Conservation (phyloP, 2,329 filamentous ascomycete species). For the Decorospora gaudefroyi region DNA sequence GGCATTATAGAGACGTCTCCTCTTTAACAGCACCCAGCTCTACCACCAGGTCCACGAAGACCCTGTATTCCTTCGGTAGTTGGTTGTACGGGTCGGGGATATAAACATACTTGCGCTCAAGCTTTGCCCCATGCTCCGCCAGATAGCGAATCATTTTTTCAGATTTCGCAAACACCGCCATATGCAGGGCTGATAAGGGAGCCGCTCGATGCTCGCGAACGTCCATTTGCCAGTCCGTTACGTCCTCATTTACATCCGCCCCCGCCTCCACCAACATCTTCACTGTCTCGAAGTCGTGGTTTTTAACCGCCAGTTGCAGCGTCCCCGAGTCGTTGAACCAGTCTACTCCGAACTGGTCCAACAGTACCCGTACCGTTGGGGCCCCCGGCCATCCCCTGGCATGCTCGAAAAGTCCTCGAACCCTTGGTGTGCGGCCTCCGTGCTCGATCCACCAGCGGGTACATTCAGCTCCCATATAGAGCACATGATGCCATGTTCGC, state of each 20-base stretch:
- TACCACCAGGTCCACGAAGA: slow-evolving; percentile 1
- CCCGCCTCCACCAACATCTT: slow-evolving; percentile 12
- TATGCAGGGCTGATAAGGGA: slow-evolving; percentile 7
- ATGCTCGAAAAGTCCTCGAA: slow-evolving; percentile 5
- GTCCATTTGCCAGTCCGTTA: slow-evolving; percentile 8
- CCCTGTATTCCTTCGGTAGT: slow-evolving; percentile 2
- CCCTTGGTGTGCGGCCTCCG: slow-evolving; percentile 2
- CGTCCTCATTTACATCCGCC: slow-evolving; percentile 8
- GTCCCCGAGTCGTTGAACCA: slow-evolving; percentile 10
- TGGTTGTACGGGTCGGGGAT: slow-evolving; percentile 2
- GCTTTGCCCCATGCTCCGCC: slow-evolving; percentile 9
- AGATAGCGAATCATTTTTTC: slow-evolving; percentile 14
- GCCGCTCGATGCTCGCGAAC: slow-evolving; percentile 11
- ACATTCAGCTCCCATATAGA: slow-evolving; percentile 11
- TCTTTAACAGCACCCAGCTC: slow-evolving; percentile 12
- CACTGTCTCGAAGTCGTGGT: slow-evolving; percentile 12
- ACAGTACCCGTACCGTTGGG: slow-evolving; percentile 2
- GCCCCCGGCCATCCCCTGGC: slow-evolving; percentile 4
- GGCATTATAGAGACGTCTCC: background rate
- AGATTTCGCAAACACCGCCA: slow-evolving; percentile 14
- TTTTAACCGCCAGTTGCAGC: slow-evolving; percentile 9
- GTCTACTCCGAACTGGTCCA: slow-evolving; percentile 8
- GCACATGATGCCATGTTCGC: slow-evolving; percentile 8
- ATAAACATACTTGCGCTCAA: slow-evolving; percentile 4
- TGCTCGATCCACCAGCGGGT: slow-evolving; percentile 14